Base-by-base conservation (phyloP, 176 grass and related monocot species). In the Bolboschoenus planiculmis region DNA sequence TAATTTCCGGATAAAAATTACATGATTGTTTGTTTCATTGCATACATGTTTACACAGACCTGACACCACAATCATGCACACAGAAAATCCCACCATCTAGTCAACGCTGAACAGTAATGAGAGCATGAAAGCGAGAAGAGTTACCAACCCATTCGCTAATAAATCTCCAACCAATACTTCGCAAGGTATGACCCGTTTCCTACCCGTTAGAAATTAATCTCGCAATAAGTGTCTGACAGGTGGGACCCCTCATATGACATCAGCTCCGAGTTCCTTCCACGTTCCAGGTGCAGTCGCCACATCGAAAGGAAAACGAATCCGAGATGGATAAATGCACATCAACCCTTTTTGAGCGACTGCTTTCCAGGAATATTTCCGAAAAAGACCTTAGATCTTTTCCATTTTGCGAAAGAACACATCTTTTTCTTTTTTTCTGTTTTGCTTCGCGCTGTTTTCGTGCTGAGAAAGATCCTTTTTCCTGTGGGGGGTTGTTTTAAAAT, bases 371-470 rank as follows among this genome's bases (percentile, higher is more conserved):
- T 44, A 63, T 43, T 63, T 81, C n/a, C 10, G 2, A 21, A 39
- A 60, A 43, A 61, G 54, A 58, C 68, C 68, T 47, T 40, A 42
- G 76, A 39, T 37, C n/a, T 36, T 81, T 81, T 81, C 24, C 16
- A 62, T 40, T 40, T 56, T 81, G 7, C 35, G 20, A 37, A 80
- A 78, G 7, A 15, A 15, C 26, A 30, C 42, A n/a, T n/a, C n/a
- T n/a, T n/a, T n/a, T n/a, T n/a, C n/a, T n/a, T n/a, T n/a, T n/a
- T n/a, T n/a, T n/a, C n/a, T n/a, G n/a, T 31, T 29, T 78, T 59
- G n/a, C 48, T 57, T 56, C 75, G 43, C n/a, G 30, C 54, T 58
- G 58, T 79, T 79, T 80, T 36, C 26, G 1, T 24, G 60, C 13
- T 63, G 59, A 40, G 31, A 56, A 57, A 56, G 10, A 1, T 10